phyloP scores from a whole-genome alignment of 352 stramenopile genomes.

The Phytopythium kandeliae region DNA sequence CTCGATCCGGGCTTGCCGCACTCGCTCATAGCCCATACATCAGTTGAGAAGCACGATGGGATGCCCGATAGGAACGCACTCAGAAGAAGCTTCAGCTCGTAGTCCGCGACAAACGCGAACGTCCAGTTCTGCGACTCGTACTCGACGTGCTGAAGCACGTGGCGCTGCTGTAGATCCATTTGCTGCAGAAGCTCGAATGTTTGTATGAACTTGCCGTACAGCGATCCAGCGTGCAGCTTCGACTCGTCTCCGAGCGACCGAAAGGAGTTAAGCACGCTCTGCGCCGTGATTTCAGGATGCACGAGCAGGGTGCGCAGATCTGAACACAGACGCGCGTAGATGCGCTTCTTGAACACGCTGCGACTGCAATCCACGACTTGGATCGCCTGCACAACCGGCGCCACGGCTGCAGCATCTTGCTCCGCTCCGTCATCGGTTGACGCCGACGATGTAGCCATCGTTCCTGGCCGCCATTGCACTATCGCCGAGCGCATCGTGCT shows the following conservation, averaged over 20 bases:
- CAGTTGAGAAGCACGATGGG: slow-evolving; percentile 38
- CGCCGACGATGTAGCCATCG: not conserved
- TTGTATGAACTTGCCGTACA: slow-evolving; percentile 55
- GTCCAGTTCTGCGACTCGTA: slow-evolving; percentile 84
- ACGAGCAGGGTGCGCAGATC: slow-evolving; percentile 74
- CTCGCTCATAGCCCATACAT: slow-evolving; percentile 21
- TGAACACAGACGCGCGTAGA: slow-evolving; percentile 76
- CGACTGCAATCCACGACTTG: slow-evolving; percentile 58
- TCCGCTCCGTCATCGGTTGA: not conserved
- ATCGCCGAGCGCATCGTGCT: slow-evolving; percentile 53
- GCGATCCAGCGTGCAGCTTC: slow-evolving; percentile 24
- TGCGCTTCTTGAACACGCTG: slow-evolving; percentile 72
- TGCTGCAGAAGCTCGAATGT: slow-evolving; percentile 63
- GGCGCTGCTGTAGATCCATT: slow-evolving; percentile 76
- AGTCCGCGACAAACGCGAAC: slow-evolving; percentile 77
- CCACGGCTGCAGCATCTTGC: not conserved
- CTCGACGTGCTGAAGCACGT: slow-evolving; percentile 67
- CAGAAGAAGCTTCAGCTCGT: slow-evolving; percentile 76
- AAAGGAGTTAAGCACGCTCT: slow-evolving; percentile 62
- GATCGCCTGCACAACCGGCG: slow-evolving; percentile 27
- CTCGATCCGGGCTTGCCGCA: slow-evolving; percentile 16
- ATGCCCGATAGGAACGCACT: slow-evolving; percentile 57
- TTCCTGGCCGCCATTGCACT: slow-evolving; percentile 24
- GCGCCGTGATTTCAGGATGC: slow-evolving; percentile 48
- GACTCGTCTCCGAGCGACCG: slow-evolving; percentile 22